A percentile compares a stretch with the other conserved stretches of the same genome.
Evolutionary conservation across 2,329 filamentous ascomycete genomes (phyloP).

Genomic region (Penicillium sp.): DNA sequence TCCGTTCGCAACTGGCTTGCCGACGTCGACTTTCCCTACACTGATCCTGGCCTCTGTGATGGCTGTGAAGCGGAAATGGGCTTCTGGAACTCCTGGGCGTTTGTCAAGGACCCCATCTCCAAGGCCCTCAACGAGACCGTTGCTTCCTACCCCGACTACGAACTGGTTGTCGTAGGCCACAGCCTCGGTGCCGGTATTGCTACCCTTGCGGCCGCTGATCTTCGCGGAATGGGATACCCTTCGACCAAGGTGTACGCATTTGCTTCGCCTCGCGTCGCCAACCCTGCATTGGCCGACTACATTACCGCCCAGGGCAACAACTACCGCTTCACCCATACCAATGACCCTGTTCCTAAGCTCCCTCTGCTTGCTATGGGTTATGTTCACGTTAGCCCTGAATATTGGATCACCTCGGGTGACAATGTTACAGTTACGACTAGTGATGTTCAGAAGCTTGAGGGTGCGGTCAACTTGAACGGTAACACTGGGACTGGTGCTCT

Average conservation of each 20-base stretch:
- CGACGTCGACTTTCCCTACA: conserved; percentile 29
- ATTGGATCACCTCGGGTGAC: conserved; percentile 53
- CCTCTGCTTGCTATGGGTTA: conserved; percentile 63
- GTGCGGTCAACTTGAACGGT: conserved; percentile 23
- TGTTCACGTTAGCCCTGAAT: conserved; percentile 69
- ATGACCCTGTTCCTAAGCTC: conserved; percentile 68
- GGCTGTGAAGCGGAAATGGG: conserved; percentile 45
- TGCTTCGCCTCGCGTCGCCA: conserved; percentile 66
- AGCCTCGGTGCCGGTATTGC: conserved; percentile 67
- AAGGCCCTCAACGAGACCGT: conserved; percentile 30
- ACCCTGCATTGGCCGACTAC: conserved; percentile 54
- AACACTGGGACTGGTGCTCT: conserved; percentile 27
- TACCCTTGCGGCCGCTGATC: conserved; percentile 58
- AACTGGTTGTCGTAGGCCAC: conserved; percentile 58
- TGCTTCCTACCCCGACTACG: conserved; percentile 32
- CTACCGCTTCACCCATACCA: conserved; percentile 65
- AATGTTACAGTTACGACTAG: conserved; percentile 18
- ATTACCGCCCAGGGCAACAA: conserved; percentile 55
- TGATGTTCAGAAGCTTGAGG: conserved; percentile 23
- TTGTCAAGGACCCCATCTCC: conserved; percentile 37
- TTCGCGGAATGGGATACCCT: conserved; percentile 51
- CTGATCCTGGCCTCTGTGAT: conserved; percentile 41
- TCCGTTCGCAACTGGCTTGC: conserved; percentile 36
- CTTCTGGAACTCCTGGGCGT: conserved; percentile 49
- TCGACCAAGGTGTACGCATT: conserved; percentile 63